Evolutionary conservation across 2,329 filamentous ascomycete species (phyloP).

Genomic region (Huntiella abstrusa): DNA sequence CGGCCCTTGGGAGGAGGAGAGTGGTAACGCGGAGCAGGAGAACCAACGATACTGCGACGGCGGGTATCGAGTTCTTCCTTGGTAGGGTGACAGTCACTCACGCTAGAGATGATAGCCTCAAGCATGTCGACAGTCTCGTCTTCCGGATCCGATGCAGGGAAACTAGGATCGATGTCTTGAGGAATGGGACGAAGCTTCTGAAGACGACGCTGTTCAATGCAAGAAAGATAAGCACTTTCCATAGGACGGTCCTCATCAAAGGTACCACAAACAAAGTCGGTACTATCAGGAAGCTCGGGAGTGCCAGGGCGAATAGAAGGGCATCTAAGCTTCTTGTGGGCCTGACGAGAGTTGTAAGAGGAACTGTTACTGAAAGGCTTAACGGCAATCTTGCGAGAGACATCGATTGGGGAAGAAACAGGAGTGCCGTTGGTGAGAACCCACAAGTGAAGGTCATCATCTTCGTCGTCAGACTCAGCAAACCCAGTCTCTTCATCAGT

Average conservation of each 20-base stretch:
- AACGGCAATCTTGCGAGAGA: background rate
- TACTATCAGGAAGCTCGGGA: constrained; percentile 84
- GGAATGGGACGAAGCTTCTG: constrained; percentile 68
- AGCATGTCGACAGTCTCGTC: constrained; percentile 55
- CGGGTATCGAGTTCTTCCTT: constrained; percentile 31
- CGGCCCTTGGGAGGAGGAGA: constrained; percentile 27
- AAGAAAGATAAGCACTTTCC: constrained; percentile 84
- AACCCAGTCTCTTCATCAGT: constrained; percentile 54
- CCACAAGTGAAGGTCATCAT: constrained; percentile 43
- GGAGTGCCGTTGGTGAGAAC: constrained; percentile 26
- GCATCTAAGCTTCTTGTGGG: constrained; percentile 19
- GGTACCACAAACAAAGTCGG: constrained; percentile 97
- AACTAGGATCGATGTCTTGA: constrained; percentile 96
- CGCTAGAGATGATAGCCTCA: constrained; percentile 22
- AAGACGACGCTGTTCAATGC: constrained; percentile 60
- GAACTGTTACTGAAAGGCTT: constrained; percentile 30
- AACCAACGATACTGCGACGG: constrained; percentile 30
- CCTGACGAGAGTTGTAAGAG: constrained; percentile 32
- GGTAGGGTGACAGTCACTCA: constrained; percentile 22
- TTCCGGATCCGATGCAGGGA: constrained; percentile 85
- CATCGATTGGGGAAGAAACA: constrained; percentile 3
- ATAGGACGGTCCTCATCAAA: constrained; percentile 85
- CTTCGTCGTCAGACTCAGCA: constrained; percentile 47
- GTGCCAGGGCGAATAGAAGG: constrained; percentile 45
- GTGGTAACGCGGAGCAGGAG: constrained; percentile 20